Base-by-base conservation (phyloP, 164 flowering plant genomes). In the Annona squamosa region DNA sequence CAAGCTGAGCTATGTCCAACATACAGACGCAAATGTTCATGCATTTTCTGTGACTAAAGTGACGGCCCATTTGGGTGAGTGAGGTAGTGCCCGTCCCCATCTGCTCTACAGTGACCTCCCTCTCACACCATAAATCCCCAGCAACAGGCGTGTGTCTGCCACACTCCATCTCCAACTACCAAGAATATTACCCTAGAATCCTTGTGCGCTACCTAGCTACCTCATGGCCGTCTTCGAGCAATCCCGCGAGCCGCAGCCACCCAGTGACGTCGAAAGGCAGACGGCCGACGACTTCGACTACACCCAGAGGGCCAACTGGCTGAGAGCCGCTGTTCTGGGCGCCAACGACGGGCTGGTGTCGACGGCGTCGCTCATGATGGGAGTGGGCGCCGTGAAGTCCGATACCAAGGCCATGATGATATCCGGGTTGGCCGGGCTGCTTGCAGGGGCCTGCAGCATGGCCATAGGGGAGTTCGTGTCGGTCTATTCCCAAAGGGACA, bases 291-390 rank as follows among this genome's bases (percentile, higher is more conserved):
- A 69, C 1, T 37, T 77, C 7, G 73, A 80, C 59, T 77, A 80
- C 80, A 72, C 80, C 18, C 72, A 75, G 46, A 67, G 83, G n/a
- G 52, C 80, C 3, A 78, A 80, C 45, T 80, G 83, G 83, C 80
- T 80, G 17, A 59, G 83, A 59, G 83, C 80, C 16, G 80, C 83
- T 0, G 80, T 80, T 4, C 78, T 80, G 2, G 83, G 83, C 5
- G 83, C 83, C 19, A 80, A 77, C 70, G 83, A 80, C 61, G 83
- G 83, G 45, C 63, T 80, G 63, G 78, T 80, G 66, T 80, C 83
- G 10, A 80, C 78, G 0, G 83, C 78, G 0, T 75, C 80, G 5
- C 52, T 80, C 46, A 80, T 80, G 83, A 77, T 77, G 78, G 83
- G 83, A 3, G 74, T 80, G 2, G 83, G 83, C 4, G 83, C 80